Percentiles rank a stretch among this genome's conserved stretches.
These are phyloP conservation scores for Psilocybe subaeruginosa DNA, from an alignment of 768 basidiomycete species.

Conservation along the genomic window DNA sequence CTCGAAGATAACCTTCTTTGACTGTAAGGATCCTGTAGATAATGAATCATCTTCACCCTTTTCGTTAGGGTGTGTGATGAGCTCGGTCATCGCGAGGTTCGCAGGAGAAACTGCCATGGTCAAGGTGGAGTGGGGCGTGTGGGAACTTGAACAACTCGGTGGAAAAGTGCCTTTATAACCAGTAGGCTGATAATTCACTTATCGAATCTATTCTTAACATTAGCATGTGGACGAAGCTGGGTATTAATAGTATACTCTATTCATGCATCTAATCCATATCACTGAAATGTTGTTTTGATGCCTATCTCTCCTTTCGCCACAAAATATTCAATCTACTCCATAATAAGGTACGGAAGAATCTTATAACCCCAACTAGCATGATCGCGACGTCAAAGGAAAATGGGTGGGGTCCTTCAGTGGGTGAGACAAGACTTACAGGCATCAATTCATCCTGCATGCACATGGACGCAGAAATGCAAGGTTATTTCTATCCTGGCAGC, in stretches of 20 bases:
- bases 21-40: neutral
- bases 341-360: neutral
- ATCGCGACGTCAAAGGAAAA: neutral
- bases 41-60: slow-evolving; percentile 3
- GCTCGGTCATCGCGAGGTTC: slow-evolving; percentile 8
- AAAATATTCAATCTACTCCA: neutral
- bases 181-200: no score
- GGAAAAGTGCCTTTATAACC: neutral
- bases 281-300: neutral
- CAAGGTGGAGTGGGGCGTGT: neutral
- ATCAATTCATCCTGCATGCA: no score
- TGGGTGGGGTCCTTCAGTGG: neutral
- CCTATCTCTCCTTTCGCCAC: neutral
- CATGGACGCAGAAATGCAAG: no score
- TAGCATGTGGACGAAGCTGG: neutral
- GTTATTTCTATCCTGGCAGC: no score
- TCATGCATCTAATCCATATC: neutral
- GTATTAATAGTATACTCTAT: neutral
- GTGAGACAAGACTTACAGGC: no score
- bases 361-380: neutral
- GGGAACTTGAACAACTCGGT: neutral
- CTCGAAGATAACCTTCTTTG: slow-evolving; percentile 30
- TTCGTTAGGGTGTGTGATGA: slow-evolving; percentile 3
- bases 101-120: slow-evolving; percentile 4
- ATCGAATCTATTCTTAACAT: neutral